Evolutionary conservation across 768 basidiomycete genomes (phyloP), one percentile per base, ranked within the genome.

Genomic region (Glaciozyma antarctica): DNA sequence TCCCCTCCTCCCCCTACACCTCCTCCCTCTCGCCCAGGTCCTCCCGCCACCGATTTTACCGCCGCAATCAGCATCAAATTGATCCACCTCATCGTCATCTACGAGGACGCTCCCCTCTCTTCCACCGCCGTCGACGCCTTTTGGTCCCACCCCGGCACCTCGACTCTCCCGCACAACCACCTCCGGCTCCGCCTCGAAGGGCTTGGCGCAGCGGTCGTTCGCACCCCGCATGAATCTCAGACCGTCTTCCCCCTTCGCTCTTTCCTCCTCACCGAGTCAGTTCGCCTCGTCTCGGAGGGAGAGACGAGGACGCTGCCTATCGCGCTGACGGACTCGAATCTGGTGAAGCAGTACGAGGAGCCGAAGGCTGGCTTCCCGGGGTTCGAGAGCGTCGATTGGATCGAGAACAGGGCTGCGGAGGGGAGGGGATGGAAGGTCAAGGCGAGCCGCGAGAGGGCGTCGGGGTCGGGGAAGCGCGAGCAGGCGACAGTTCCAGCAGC

Each of bases 141-240:
- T 22, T 56, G 55, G 55, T 38, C 22, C 38, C 55, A 56, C 5
- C 34, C 55, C 22, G 21, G 10, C 51, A 24, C 21, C 43, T 44
- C 58, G 44, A 9, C 13, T 22, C 49, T n/a, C 44, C 24, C 2
- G 38, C 38, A 1, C 15, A 21, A 8, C 55, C 67, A 68, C 41
- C 22, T 68, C 19, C 67, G 61, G 15, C 30, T 68, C 3, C 19
- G 22, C 10, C 57, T 68, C 38, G 58, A 60, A 13, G 58, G n/a
- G 0, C 41, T 68, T 30, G 34, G 30, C 41, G 32, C 53, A 9
- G 28, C 22, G 8, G 2, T 56, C 32, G 17, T 32, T 17, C 30
- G 34, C 8, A 41, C 16, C 5, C 55, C 34, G 22, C n/a, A n/a
- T 22, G 30, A 32, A 24, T 22, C 32, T 6, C 30, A 38, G 38